Conservation (phyloP, 2,329 filamentous ascomycete genomes). For the Ophiocordyceps camponoti-saundersi region DNA sequence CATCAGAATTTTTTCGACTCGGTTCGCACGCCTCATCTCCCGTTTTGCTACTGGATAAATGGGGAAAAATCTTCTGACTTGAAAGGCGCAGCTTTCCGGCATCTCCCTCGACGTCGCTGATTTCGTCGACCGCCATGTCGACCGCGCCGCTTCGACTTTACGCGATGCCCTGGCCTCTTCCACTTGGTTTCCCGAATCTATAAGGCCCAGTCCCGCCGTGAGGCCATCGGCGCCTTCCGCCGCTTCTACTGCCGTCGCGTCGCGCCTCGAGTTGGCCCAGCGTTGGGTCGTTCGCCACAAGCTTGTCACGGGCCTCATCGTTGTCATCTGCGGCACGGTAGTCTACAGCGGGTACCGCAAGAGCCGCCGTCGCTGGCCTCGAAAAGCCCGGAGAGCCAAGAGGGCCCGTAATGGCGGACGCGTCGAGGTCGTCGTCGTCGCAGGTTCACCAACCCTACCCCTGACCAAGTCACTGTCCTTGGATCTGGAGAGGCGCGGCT, state of each 20-base stretch:
- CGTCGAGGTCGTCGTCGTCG: slow-evolving; percentile 73
- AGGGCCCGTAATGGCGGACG: slow-evolving; percentile 70
- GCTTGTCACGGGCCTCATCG: slow-evolving; percentile 51
- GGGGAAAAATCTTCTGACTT: neutral
- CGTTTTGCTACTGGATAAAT: neutral
- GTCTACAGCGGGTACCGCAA: slow-evolving; percentile 33
- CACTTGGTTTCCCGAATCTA: slow-evolving; percentile 55
- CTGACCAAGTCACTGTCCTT: slow-evolving; percentile 68
- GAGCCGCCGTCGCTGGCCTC: slow-evolving; percentile 30
- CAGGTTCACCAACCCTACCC: slow-evolving; percentile 72
- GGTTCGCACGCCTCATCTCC: slow-evolving; percentile 20
- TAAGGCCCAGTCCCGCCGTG: slow-evolving; percentile 40
- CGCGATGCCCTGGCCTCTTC: slow-evolving; percentile 51
- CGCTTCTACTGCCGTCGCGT: slow-evolving; percentile 14
- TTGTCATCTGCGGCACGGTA: slow-evolving; percentile 54
- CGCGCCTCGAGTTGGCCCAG: slow-evolving; percentile 35
- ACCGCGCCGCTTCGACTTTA: slow-evolving; percentile 53
- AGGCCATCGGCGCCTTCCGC: slow-evolving; percentile 10
- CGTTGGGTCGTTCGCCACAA: slow-evolving; percentile 61
- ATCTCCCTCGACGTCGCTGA: slow-evolving; percentile 44
- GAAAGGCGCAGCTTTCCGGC: too few relatives aligned
- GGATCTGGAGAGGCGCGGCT: slow-evolving; percentile 80
- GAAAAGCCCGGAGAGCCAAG: slow-evolving; percentile 57
- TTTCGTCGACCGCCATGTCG: slow-evolving; percentile 66
- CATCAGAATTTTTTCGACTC: slow-evolving; percentile 64